Evolutionary conservation across 768 basidiomycete species (phyloP), one percentile per base, ranked within the genome.

Genomic region (Auriculariales sp.): DNA sequence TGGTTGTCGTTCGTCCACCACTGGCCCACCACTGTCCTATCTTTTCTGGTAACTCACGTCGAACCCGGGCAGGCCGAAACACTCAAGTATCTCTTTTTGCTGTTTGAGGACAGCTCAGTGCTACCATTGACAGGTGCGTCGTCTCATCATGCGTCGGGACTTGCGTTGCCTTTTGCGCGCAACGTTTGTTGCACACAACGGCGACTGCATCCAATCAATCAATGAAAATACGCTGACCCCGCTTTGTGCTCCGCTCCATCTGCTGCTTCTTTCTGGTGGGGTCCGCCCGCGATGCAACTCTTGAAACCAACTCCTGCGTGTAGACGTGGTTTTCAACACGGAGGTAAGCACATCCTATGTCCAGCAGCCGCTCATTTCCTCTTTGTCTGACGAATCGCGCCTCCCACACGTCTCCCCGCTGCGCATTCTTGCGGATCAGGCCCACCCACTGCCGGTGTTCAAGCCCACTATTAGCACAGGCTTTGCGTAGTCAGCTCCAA

Each of bases 321-420:
- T 55, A 88, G 86, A 80, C 60, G 81, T 83, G 57, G 89, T 95
- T 6, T 87, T 95, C 66, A 95, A 94, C 57, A 95, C 93, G 1
- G 93, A 97, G 73, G 83, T 83, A 55, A 47, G 65, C 52, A n/a
- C n/a, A n/a, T n/a, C n/a, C 45, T 39, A 49, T 48, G 22, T 44
- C 7, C 25, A 2, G 28, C 14, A 12, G n/a, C 25, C 31, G 39
- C 7, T 27, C 19, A 19, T 28, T 17, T 45, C 27, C 28, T 45
- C 27, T 46, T 53, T 17, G 49, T 44, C 33, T 36, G 42, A 39
- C 15, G 49, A 25, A 17, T 28, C 32, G 29, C 28, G 46, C 49
- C 45, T 30, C 32, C 27, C 15, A 48, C 47, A 46, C 35, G 51
- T 15, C 28, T 31, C 22, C 28, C 15, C 28, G 42, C 28, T 14